Conservation (phyloP, 2,329 filamentous ascomycete genomes). For the Thielaviopsis populi region DNA sequence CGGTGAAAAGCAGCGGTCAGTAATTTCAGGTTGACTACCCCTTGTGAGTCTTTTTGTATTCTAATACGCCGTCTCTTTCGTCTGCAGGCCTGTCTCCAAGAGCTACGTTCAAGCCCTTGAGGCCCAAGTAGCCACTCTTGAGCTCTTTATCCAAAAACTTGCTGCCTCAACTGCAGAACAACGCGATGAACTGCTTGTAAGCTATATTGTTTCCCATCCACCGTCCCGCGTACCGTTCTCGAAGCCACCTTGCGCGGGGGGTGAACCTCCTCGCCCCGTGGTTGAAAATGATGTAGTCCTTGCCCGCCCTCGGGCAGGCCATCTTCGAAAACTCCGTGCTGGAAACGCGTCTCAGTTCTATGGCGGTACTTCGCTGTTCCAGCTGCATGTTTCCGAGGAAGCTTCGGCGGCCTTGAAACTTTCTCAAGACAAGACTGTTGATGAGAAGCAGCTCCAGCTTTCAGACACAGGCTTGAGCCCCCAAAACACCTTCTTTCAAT, state of each 20-base stretch:
- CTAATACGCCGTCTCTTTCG: neutral
- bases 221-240: conserved; percentile 18
- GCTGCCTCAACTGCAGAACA: conserved; percentile 27
- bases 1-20: conserved; percentile 30
- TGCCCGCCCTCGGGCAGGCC: conserved; percentile 22
- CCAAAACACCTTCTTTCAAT: conserved; percentile 22
- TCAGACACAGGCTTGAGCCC: conserved; percentile 12
- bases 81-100: conserved; percentile 29
- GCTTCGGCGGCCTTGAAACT: neutral
- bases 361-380: conserved; percentile 12
- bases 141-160: conserved; percentile 31
- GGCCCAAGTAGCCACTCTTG: conserved; percentile 31
- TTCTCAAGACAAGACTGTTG: neutral
- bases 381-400: conserved; percentile 10
- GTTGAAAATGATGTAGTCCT: conserved; percentile 15
- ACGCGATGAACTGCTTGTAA: conserved; percentile 30
- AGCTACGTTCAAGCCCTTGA: conserved; percentile 34
- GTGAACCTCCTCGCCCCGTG: neutral
- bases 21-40: neutral
- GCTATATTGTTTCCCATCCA: conserved; percentile 19
- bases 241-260: neutral
- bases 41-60: neutral
- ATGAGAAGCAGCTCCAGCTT: neutral
- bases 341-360: conserved; percentile 12
- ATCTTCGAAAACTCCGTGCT: conserved; percentile 20